Evolutionary conservation across 1,139 yeast genomes (phyloP), one percentile per base, ranked within the genome.

Genomic region (Suhomyces bribrorum): DNA sequence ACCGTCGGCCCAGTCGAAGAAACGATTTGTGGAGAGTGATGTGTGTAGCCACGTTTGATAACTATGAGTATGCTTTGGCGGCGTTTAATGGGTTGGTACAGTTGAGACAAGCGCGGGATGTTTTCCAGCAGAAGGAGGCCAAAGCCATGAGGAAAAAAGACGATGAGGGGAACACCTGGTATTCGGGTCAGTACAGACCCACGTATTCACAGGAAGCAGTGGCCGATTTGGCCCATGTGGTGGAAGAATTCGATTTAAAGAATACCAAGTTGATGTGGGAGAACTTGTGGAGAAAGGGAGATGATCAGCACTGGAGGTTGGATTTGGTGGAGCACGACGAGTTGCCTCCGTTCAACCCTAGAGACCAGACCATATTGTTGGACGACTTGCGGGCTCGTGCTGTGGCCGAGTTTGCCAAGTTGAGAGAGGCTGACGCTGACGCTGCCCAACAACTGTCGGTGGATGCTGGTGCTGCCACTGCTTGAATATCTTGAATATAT

Each of bases 171-270:
- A 83, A 86, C 61, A 79, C 82, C 36, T 89, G 97, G 96, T 80
- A 70, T 57, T 77, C 85, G 40, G 92, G 88, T 33, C 95, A 86
- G 62, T 90, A 75, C 66, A 78, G 97, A 56, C 97, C 97, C 20
- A 83, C 94, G 0, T 86, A 83, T 62, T 73, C 95, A 8, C 96
- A 88, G 61, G 97, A 90, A 61, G 87, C 97, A 1, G 89, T 88
- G 16, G 89, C 96, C 1, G 97, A 90, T 62, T 67, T 90, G 50
- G 72, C 83, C 25, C 81, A 82, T 52, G 83, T 87, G 37, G 66
- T 82, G 42, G 86, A 81, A 47, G 81, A 84, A 53, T 72, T 83
- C 53, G 70, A 70, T 40, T 63, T 77, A 49, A 66, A 62, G 36
- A 54, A 59, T 40, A 74, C 84, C 24, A 73, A 66, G 41, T 68